Evolutionary conservation across 306 rosid species (phyloP).

Genomic region (Crotalaria pallida): DNA sequence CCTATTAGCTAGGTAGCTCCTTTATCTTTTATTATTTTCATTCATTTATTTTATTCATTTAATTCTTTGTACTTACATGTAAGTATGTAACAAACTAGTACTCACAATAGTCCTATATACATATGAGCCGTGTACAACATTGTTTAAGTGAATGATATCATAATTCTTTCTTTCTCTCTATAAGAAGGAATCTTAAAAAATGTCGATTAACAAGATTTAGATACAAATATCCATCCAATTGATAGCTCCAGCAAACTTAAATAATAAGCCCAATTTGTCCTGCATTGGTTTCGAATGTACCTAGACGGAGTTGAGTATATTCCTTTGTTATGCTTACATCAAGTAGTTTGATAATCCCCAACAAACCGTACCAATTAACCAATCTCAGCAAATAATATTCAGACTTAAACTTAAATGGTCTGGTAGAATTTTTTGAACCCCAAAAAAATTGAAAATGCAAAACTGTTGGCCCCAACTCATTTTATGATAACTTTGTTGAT

Average conservation of each 20-base stretch:
- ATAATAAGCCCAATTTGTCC: background rate
- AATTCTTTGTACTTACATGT: too few species aligned
- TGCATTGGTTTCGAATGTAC: background rate
- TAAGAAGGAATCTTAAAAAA: background rate
- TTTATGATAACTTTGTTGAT: background rate
- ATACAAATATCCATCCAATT: background rate
- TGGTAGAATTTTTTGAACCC: background rate
- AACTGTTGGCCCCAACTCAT: background rate
- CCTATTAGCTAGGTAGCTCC: too few species aligned
- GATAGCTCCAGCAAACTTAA: background rate
- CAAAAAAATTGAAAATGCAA: background rate
- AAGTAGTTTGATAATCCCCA: background rate
- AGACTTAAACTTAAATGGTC: background rate
- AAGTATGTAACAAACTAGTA: too few species aligned
- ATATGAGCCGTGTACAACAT: too few species aligned
- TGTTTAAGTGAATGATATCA: too few species aligned
- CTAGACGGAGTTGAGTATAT: background rate
- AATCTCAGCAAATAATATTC: too few species aligned
- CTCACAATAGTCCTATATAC: too few species aligned
- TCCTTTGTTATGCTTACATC: background rate
- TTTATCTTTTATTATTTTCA: too few species aligned
- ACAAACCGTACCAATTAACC: background rate
- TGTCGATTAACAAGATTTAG: background rate
- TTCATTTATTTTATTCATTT: too few species aligned
- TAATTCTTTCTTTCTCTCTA: too few species aligned